Conservation (phyloP, 345 rosid genomes). For the Mangifera indica region DNA sequence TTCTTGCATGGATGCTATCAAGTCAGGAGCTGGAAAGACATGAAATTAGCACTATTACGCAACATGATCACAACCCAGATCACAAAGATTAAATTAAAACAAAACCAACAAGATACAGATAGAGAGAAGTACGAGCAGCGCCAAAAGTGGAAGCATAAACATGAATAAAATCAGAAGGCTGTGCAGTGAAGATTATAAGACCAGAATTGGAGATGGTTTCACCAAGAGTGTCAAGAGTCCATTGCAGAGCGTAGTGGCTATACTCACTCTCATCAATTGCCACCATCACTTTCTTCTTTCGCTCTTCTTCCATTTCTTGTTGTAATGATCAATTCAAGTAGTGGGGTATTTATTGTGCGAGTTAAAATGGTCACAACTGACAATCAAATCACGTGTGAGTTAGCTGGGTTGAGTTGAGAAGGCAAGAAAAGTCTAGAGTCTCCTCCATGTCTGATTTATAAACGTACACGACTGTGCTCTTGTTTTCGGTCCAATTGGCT, state of each 20-base stretch:
- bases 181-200: constrained; percentile 59
- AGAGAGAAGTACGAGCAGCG: constrained; percentile 37
- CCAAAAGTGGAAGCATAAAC: constrained; percentile 62
- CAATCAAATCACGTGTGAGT: not conserved
- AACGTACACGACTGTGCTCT: not conserved
- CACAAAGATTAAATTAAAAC: not conserved
- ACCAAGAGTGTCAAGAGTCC: constrained; percentile 52
- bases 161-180: constrained; percentile 38
- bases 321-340: too few species aligned
- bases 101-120: not conserved
- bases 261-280: constrained; percentile 79
- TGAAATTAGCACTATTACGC: not conserved
- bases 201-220: constrained; percentile 41
- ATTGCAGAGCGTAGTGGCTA: constrained; percentile 58
- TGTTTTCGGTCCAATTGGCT: not conserved
- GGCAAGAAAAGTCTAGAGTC: not conserved
- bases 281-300: constrained; percentile 69
- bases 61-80: not conserved
- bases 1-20: constrained; percentile 46
- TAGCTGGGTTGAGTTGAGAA: not conserved
- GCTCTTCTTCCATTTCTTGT: constrained; percentile 27
- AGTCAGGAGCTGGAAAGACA: constrained; percentile 48
- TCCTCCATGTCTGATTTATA: not conserved
- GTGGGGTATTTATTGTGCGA: not conserved
- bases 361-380: not conserved